Evolutionary conservation across 768 basidiomycete species (phyloP).

Genomic region (Lentinula detonsa): DNA sequence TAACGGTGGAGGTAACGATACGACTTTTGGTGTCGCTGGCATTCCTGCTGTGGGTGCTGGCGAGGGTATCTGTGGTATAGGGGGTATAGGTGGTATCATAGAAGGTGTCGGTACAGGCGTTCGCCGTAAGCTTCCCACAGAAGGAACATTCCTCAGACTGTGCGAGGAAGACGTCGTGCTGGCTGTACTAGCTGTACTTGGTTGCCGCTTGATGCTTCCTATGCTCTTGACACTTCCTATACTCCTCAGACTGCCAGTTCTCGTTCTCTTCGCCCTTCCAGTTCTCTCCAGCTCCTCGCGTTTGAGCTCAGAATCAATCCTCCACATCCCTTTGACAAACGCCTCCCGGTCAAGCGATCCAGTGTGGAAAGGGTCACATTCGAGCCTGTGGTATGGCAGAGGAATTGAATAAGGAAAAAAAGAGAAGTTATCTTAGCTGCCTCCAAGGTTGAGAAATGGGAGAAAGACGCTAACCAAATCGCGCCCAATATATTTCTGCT

Average conservation of each 20-base stretch:
- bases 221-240: neutral
- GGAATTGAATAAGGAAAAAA: neutral
- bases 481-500: constrained; percentile 44
- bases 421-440: neutral
- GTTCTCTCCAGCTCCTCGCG: constrained; percentile 34
- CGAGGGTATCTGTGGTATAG: neutral
- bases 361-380: constrained; percentile 51
- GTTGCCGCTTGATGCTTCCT: neutral
- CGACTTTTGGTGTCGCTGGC: neutral
- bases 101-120: neutral
- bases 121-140: neutral
- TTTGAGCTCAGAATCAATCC: constrained; percentile 79
- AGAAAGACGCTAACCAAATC: constrained; percentile 53
- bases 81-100: neutral
- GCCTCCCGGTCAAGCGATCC: constrained; percentile 60
- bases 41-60: neutral
- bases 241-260: neutral
- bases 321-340: constrained; percentile 81
- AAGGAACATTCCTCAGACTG: neutral
- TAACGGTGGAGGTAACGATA: neutral
- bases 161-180: neutral
- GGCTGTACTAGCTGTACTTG: neutral
- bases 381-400: constrained; percentile 41
- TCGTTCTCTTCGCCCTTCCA: neutral
- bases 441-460: neutral